phyloP scores from a whole-genome alignment of 495 filamentous ascomycete species.

The Umbilicaria muhlenbergii region DNA sequence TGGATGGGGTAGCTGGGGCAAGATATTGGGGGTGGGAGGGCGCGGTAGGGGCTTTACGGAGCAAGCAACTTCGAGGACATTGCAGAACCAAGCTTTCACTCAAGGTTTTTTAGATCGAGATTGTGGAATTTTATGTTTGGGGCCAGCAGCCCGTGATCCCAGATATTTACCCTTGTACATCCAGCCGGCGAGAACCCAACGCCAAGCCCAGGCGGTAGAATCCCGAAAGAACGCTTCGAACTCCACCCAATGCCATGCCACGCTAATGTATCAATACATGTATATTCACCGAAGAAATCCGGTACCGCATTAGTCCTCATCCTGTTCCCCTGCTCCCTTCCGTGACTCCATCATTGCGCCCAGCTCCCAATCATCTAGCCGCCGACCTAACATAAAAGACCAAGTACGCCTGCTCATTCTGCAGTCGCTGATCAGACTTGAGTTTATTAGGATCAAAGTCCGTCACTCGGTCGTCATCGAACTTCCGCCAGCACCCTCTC shows the following conservation, averaged over 20 bases:
- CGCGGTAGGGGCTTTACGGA: background rate
- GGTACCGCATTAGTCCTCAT: no score
- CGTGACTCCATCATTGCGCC: no score
- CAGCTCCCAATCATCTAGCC: constrained; percentile 25
- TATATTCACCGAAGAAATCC: no score
- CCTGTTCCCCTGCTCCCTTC: no score
- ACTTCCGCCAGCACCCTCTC: constrained; percentile 42
- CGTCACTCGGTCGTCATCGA: constrained; percentile 43
- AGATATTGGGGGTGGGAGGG: constrained; percentile 13
- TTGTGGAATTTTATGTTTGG: no score
- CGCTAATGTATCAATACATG: no score
- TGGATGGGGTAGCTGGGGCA: constrained; percentile 6
- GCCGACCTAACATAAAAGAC: constrained; percentile 46
- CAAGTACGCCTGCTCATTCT: constrained; percentile 53
- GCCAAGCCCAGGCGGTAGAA: background rate
- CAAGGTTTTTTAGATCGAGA: no score
- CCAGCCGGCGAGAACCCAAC: no score
- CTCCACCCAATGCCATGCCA: no score
- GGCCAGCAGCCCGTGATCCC: no score
- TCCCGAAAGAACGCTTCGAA: background rate
- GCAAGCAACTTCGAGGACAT: background rate
- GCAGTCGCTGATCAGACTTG: constrained; percentile 28
- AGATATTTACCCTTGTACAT: no score
- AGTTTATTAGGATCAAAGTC: constrained; percentile 43
- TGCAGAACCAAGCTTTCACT: background rate